These are phyloP conservation scores for Albatrellus ellisii DNA, from an alignment of 768 basidiomycete genomes.

Conservation along the genomic window DNA sequence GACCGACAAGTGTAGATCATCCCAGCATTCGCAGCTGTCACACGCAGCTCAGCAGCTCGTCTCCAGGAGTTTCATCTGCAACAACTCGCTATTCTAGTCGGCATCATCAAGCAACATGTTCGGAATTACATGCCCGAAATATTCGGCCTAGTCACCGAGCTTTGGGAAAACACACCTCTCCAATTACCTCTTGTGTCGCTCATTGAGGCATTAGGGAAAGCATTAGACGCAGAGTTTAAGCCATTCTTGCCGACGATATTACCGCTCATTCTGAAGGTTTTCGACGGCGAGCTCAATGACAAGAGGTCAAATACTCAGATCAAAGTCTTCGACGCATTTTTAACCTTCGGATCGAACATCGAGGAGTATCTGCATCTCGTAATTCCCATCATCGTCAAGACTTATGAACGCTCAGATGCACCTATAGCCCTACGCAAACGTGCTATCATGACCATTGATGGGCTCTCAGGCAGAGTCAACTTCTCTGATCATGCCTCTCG, in stretches of 20 bases:
- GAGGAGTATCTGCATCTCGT: conserved; percentile 97
- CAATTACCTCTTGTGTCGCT: conserved; percentile 89
- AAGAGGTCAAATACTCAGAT: conserved; percentile 68
- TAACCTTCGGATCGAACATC: conserved; percentile 91
- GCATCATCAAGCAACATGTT: conserved; percentile 95
- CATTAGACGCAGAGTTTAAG: conserved; percentile 94
- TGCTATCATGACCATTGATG: conserved; percentile 86
- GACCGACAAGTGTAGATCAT: conserved; percentile 48
- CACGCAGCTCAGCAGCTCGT: conserved; percentile 67
- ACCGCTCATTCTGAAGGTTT: conserved; percentile 80
- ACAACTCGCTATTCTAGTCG: conserved; percentile 88
- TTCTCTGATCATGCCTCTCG: conserved; percentile 96
- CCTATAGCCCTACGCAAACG: conserved; percentile 67
- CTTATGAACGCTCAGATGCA: conserved; percentile 75
- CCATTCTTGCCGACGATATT: conserved; percentile 87
- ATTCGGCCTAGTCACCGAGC: conserved; percentile 73
- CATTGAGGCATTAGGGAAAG: conserved; percentile 85
- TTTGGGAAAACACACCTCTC: conserved; percentile 77
- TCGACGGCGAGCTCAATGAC: conserved; percentile 79
- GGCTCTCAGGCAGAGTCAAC: conserved; percentile 83
- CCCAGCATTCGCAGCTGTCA: conserved; percentile 86
- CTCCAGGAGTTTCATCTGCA: conserved; percentile 90
- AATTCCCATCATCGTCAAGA: conserved; percentile 85
- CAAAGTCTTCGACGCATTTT: conserved; percentile 88
- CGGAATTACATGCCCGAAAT: conserved; percentile 83